These are phyloP conservation scores for Cyberlindnera euphorbiiphila DNA, from an alignment of 805 yeast species.

Conservation along the genomic window DNA sequence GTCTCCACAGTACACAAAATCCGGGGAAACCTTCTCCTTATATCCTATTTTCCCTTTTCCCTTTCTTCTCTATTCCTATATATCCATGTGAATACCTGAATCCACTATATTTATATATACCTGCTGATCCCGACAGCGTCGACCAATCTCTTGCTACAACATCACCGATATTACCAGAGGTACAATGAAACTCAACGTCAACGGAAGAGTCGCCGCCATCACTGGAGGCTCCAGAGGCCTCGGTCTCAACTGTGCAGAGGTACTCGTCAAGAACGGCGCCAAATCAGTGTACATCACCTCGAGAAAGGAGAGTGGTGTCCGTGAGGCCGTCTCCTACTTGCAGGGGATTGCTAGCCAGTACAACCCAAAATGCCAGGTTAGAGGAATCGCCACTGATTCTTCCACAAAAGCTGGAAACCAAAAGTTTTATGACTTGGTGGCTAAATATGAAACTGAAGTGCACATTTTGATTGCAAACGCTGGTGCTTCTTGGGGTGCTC, in stretches of 20 bases:
- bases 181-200: slow-evolving; percentile 34
- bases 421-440: slow-evolving; percentile 39
- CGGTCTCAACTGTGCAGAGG: slow-evolving; percentile 66
- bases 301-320: slow-evolving; percentile 58
- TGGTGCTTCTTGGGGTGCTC: slow-evolving; percentile 78
- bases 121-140: neutral
- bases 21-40: neutral
- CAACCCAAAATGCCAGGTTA: slow-evolving; percentile 30
- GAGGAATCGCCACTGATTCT: slow-evolving; percentile 55
- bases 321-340: slow-evolving; percentile 44
- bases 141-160: no score
- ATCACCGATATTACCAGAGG: neutral
- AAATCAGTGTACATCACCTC: slow-evolving; percentile 59
- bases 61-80: neutral
- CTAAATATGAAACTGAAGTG: slow-evolving; percentile 38
- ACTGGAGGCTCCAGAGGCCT: slow-evolving; percentile 79
- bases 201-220: slow-evolving; percentile 61
- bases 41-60: neutral
- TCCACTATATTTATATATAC: neutral
- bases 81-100: neutral
- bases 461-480: slow-evolving; percentile 73
- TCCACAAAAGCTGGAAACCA: slow-evolving; percentile 46
- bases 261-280: slow-evolving; percentile 58
- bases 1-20: no score
- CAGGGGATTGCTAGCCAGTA: slow-evolving; percentile 28